Evolutionary conservation across 225 moss, liverwort and hornwort species (phyloP).

Genomic region (Sphagnum tenellum): DNA sequence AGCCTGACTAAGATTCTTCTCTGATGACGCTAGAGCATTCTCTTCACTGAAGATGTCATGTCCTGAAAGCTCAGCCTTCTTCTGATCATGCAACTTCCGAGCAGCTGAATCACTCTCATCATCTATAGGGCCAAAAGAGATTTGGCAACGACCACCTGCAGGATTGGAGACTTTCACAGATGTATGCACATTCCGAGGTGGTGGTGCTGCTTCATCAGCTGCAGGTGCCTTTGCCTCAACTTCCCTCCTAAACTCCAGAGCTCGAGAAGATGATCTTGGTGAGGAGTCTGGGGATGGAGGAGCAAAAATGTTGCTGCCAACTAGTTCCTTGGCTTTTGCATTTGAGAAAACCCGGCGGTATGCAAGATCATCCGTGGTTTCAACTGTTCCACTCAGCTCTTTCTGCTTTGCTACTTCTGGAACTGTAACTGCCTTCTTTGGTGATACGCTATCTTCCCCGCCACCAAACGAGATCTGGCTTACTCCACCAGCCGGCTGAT

Average conservation of each 20-base stretch:
- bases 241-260: slow-evolving; percentile 87
- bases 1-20: slow-evolving; percentile 69
- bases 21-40: slow-evolving; percentile 23
- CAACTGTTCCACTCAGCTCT: slow-evolving; percentile 82
- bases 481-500: slow-evolving; percentile 93
- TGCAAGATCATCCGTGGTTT: slow-evolving; percentile 81
- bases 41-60: slow-evolving; percentile 94
- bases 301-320: slow-evolving; percentile 98
- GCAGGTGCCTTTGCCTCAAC: slow-evolving; percentile 35
- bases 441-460: slow-evolving; percentile 69
- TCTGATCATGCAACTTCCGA: slow-evolving; percentile 78
- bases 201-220: slow-evolving; percentile 17
- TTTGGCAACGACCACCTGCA: slow-evolving; percentile 95
- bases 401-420: slow-evolving; percentile 97
- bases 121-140: slow-evolving; percentile 50
- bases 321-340: slow-evolving; percentile 83
- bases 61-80: slow-evolving; percentile 85
- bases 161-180: slow-evolving; percentile 98
- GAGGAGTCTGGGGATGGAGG: slow-evolving; percentile 74
- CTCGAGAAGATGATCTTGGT: slow-evolving; percentile 50
- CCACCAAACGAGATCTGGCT: slow-evolving; percentile 87
- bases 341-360: slow-evolving; percentile 72
- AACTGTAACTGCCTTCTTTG: slow-evolving; percentile 81
- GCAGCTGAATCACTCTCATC: slow-evolving; percentile 30
- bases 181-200: slow-evolving; percentile 89